These are phyloP conservation scores for Rhododendron kiyosumense DNA, from an alignment of 148 eudicot species.

Conservation along the genomic window DNA sequence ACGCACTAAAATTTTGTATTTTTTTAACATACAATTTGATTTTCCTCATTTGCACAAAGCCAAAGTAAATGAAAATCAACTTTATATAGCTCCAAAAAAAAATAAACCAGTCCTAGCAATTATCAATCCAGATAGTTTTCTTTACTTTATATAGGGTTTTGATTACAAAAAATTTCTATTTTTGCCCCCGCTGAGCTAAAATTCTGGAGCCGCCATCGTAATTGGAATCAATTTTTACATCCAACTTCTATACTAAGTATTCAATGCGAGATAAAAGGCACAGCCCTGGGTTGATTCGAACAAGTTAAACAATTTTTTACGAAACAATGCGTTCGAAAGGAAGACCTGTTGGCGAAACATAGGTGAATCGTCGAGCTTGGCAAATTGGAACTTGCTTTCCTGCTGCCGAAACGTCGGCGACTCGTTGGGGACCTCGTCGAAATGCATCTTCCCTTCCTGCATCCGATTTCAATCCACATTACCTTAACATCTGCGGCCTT, in stretches of 20 bases:
- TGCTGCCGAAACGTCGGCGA: conserved; percentile 13
- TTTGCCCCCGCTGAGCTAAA: not conserved
- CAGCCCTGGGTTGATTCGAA: not conserved
- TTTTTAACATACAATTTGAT: not conserved
- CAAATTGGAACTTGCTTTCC: conserved; percentile 13
- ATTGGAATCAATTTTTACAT: not conserved
- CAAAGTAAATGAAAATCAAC: not conserved
- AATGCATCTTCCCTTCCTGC: conserved; percentile 6
- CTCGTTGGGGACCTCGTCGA: not conserved
- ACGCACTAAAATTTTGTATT: not conserved
- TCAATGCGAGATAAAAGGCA: not conserved
- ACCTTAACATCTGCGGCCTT: not conserved
- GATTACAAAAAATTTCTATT: not conserved
- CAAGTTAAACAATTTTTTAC: not conserved
- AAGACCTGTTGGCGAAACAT: conserved; percentile 23
- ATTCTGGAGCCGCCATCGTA: not conserved
- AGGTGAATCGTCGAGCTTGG: conserved; percentile 20
- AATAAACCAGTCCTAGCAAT: not conserved
- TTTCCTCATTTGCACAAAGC: not conserved
- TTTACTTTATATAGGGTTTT: not conserved
- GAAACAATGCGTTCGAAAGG: not conserved
- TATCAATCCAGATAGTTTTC: not conserved
- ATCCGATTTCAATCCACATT: not conserved
- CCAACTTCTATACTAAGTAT: not conserved
- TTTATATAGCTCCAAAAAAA: not conserved